These are phyloP conservation scores for Meripilus lineatus DNA, from an alignment of 1,284 basidiomycete genomes.

Conservation along the genomic window DNA sequence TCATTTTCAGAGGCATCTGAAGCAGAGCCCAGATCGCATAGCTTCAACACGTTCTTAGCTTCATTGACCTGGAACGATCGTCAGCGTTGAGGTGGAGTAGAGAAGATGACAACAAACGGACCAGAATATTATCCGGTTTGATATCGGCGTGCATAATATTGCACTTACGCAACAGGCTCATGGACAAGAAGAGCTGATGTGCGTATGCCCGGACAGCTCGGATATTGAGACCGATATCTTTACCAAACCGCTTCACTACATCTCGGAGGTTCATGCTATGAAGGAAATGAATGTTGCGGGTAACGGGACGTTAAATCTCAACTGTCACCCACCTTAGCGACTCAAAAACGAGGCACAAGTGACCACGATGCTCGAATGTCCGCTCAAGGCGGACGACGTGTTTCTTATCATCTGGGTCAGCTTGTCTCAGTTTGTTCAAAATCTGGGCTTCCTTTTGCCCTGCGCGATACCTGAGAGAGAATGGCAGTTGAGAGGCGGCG, in stretches of 20 bases:
- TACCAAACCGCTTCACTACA: constrained; percentile 98
- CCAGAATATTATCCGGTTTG: constrained; percentile 95
- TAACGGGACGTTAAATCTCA: constrained; percentile 2
- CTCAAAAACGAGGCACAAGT: constrained; percentile 97
- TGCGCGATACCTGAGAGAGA: constrained; percentile 78
- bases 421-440: constrained; percentile 78
- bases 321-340: constrained; percentile 66
- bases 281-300: constrained; percentile 8
- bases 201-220: constrained; percentile 97
- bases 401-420: constrained; percentile 96
- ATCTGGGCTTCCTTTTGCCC: constrained; percentile 92
- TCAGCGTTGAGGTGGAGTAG: constrained; percentile 5
- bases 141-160: constrained; percentile 98
- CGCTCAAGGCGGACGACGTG: constrained; percentile 89
- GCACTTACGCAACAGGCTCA: constrained; percentile 83
- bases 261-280: constrained; percentile 95
- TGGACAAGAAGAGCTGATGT: constrained; percentile 90
- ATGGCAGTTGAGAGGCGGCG: not conserved
- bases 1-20: constrained; percentile 93
- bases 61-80: constrained; percentile 75
- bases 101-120: constrained; percentile 33
- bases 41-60: constrained; percentile 88
- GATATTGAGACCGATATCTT: constrained; percentile 95
- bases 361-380: constrained; percentile 96
- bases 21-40: constrained; percentile 96